Evolutionary conservation across 208 protist genomes (phyloP), one percentile per base, ranked within the genome.

Genomic region (Naegleria lovaniensis): DNA sequence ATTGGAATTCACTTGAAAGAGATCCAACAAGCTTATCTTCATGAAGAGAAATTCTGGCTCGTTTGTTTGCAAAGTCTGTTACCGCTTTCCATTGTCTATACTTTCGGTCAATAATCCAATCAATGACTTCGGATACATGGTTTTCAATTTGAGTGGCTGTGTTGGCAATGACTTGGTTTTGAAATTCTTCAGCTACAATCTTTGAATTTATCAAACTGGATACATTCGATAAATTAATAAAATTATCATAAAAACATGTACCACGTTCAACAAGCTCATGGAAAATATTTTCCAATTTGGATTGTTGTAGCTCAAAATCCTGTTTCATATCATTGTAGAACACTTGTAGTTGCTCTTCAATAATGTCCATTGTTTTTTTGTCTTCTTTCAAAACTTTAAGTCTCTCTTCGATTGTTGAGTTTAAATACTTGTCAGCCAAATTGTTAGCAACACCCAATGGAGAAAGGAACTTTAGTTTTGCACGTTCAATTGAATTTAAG

Each of bases 101-200:
- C 19, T 91, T 91, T 52, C 89, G n/a, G 51, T 76, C 51, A 52
- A 91, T 40, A 9, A 91, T 75, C 89, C 89, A 91, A 75, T 91
- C 89, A 75, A 91, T 91, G 6, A 91, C 40, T 29, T 91, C 59
- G 29, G 43, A 76, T 33, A 91, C 39, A 22, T 85, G 33, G 22
- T 41, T 87, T 52, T 91, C 89, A 22, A 91, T 91, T 58, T 84
- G 9, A 22, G 48, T 13, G 36, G 19, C 38, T 13, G 83, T 15
- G 84, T 91, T 38, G 11, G 16, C 25, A 15, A 91, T 75, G 0
- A 91, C 89, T 67, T 91, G 11, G 7, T 39, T 38, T 41, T 91
- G 7, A n/a, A 91, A 91, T 75, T 85, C 36, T 41, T 59, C 19
- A 29, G 15, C 16, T 22, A 91, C n/a, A 16, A 48, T 41, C 5